These are phyloP conservation scores for Phlyctochytrium planicorne DNA, from an alignment of 192 early-diverging fungal genomes.

Conservation along the genomic window DNA sequence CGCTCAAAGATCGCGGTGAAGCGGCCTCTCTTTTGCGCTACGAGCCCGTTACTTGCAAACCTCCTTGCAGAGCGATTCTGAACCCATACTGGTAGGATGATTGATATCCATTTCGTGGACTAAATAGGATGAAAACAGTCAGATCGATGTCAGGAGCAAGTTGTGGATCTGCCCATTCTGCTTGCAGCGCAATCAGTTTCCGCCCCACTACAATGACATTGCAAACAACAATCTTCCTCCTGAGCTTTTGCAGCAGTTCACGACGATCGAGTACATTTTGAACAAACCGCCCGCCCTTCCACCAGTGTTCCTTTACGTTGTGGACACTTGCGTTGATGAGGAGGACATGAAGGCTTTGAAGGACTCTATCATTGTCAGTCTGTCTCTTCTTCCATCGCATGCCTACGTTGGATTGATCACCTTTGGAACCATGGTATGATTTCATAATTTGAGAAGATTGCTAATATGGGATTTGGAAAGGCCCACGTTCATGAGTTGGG, in stretches of 20 bases:
- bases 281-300: conserved; percentile 77
- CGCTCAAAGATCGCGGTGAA: conserved; percentile 88
- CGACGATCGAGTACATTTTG: conserved; percentile 96
- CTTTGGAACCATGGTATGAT: conserved; percentile 90
- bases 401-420: conserved; percentile 95
- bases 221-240: conserved; percentile 87
- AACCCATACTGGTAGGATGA: conserved; percentile 97
- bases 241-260: conserved; percentile 87
- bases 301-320: conserved; percentile 94
- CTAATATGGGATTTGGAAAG: too few species aligned
- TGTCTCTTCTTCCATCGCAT: conserved; percentile 88
- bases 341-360: conserved; percentile 95
- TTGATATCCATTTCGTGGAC: neutral
- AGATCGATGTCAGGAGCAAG: conserved; percentile 93
- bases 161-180: conserved; percentile 99
- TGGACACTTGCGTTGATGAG: conserved; percentile 95
- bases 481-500: conserved; percentile 96
- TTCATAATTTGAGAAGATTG: conserved; percentile 9
- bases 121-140: conserved; percentile 52
- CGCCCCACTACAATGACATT: conserved; percentile 97
- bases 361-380: conserved; percentile 84
- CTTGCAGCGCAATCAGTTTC: conserved; percentile 93
- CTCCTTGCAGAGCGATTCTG: conserved; percentile 90
- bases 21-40: conserved; percentile 68
- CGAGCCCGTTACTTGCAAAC: conserved; percentile 97